A percentile compares a stretch with the other conserved stretches of the same genome.
Evolutionary conservation across 2,329 filamentous ascomycete genomes (phyloP).

Genomic region (Phaeosphaeriaceae sp.): DNA sequence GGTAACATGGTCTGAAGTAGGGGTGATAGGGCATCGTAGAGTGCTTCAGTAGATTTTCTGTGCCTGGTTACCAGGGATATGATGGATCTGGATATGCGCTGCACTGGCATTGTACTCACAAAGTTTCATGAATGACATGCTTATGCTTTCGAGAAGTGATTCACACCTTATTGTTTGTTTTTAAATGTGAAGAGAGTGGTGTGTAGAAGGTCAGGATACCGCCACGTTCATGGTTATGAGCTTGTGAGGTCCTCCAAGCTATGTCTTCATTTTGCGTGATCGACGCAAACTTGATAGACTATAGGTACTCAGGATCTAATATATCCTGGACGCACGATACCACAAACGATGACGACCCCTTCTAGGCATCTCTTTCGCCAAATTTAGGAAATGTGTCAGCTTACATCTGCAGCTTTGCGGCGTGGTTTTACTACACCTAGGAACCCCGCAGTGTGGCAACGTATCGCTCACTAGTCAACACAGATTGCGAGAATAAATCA

Average conservation of each 20-base stretch:
- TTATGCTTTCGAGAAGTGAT: neutral
- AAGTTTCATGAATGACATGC: neutral
- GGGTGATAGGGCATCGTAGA: neutral
- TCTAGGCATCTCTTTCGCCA: neutral
- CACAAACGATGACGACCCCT: neutral
- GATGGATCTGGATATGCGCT: neutral
- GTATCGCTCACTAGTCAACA: neutral
- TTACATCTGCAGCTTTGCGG: too few relatives aligned
- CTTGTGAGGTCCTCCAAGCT: neutral
- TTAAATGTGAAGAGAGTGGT: neutral
- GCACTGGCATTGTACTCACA: neutral
- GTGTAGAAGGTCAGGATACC: neutral
- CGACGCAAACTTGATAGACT: neutral
- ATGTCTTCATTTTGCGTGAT: neutral
- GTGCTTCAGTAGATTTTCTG: neutral
- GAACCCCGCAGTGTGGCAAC: too few relatives aligned
- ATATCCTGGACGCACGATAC: neutral
- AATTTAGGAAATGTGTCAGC: too few relatives aligned
- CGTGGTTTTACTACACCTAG: too few relatives aligned
- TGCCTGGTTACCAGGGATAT: neutral
- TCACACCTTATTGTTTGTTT: neutral
- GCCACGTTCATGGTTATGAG: neutral
- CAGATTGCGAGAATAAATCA: neutral
- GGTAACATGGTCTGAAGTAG: neutral
- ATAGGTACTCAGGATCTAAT: neutral